Conservation (phyloP, 2,329 filamentous ascomycete genomes). For the Nothopassalora personata region DNA sequence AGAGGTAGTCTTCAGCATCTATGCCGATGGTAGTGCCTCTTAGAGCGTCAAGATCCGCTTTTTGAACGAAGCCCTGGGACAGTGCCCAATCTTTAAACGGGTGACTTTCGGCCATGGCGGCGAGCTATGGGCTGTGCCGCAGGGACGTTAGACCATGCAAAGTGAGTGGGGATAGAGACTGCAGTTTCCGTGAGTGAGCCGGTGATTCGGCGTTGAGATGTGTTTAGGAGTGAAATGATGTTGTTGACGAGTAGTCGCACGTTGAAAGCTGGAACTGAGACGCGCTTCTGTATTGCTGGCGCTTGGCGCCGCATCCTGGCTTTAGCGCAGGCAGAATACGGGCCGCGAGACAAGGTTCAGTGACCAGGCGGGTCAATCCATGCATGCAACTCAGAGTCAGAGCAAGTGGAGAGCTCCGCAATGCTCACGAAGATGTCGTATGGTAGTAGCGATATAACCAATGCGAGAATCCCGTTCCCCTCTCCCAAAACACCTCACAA, state of each 20-base stretch:
- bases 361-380: no score
- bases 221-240: not conserved
- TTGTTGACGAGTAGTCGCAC: not conserved
- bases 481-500: conserved; percentile 7
- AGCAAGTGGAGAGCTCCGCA: no score
- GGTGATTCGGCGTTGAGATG: not conserved
- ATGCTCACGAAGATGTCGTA: not conserved
- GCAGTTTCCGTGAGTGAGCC: not conserved
- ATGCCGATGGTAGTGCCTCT: conserved; percentile 32
- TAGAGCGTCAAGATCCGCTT: conserved; percentile 16
- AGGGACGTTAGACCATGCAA: not conserved
- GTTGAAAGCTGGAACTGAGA: no score
- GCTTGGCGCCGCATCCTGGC: no score
- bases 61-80: conserved; percentile 7
- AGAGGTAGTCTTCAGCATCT: conserved; percentile 75
- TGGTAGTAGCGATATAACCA: not conserved
- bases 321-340: no score
- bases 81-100: conserved; percentile 21
- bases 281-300: no score
- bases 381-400: no score
- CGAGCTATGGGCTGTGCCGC: not conserved
- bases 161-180: not conserved
- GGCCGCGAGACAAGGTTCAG: no score
- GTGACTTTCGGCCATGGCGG: conserved; percentile 9
- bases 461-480: not conserved